Evolutionary conservation across 78 protist genomes (phyloP).

Genomic region (Protostelium mycophagum): DNA sequence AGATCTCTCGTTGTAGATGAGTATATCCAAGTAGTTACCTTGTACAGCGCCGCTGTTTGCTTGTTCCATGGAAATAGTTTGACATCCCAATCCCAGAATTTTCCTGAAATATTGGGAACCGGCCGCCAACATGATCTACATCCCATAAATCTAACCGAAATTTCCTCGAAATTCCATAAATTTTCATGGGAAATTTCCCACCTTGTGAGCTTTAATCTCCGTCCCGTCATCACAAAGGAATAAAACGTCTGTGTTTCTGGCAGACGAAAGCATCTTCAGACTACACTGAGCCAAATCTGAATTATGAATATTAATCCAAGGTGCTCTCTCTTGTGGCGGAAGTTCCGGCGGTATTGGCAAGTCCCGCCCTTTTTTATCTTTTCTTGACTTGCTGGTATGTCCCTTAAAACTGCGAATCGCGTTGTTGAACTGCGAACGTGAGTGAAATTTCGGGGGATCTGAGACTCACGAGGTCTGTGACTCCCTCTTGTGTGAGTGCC

Average conservation of each 20-base stretch:
- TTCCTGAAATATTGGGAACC: neutral
- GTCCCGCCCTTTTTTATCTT: neutral
- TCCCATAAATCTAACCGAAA: neutral
- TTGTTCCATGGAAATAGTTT: neutral
- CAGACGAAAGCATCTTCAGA: constrained; percentile 27
- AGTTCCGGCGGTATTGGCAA: constrained; percentile 61
- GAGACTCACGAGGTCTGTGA: neutral
- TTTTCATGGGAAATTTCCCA: neutral
- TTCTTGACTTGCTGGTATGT: neutral
- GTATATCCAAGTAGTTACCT: no score
- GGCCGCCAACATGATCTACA: neutral
- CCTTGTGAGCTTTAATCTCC: neutral
- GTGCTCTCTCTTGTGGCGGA: constrained; percentile 69
- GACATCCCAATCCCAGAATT: neutral
- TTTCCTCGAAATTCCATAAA: neutral
- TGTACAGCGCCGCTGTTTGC: no score
- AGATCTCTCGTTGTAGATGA: no score
- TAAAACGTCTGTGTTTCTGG: constrained; percentile 37
- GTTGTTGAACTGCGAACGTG: constrained; percentile 13
- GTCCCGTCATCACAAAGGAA: constrained; percentile 25
- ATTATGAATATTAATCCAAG: constrained; percentile 71
- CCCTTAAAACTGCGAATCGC: constrained; percentile 16
- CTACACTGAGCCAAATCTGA: constrained; percentile 24
- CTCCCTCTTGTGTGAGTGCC: neutral
- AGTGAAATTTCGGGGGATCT: no score